These are phyloP conservation scores for Sequoia sempervirens DNA, from an alignment of 75 land plant species.

Conservation along the genomic window DNA sequence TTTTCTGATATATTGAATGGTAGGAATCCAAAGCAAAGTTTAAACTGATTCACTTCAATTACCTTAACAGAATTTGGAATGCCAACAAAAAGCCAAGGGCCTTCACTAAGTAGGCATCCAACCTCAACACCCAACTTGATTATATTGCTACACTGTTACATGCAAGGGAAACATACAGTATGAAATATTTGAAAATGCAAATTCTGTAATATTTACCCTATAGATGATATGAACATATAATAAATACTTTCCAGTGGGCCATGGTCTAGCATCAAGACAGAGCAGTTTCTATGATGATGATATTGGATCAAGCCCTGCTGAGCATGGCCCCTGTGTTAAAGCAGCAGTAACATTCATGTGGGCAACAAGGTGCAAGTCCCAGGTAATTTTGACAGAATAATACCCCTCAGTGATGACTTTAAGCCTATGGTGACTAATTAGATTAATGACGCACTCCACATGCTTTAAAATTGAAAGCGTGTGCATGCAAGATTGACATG, in stretches of 20 bases:
- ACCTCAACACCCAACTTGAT: constrained; percentile 61
- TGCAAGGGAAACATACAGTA: background rate
- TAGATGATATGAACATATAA: background rate
- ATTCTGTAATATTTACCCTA: background rate
- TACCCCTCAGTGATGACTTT: background rate
- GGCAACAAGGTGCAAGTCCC: background rate
- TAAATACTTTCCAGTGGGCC: background rate
- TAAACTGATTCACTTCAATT: background rate
- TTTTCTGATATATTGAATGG: background rate
- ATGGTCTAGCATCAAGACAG: background rate
- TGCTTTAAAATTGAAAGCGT: background rate
- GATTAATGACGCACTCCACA: background rate
- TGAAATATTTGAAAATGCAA: background rate
- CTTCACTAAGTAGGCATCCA: constrained; percentile 68
- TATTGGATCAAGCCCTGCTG: background rate
- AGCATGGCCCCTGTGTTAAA: background rate
- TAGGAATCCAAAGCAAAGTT: background rate
- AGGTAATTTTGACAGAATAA: background rate
- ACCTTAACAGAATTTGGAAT: constrained; percentile 79
- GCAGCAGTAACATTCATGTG: background rate
- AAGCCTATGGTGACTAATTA: background rate
- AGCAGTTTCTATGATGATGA: background rate
- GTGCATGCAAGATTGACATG: background rate
- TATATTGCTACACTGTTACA: constrained; percentile 48
- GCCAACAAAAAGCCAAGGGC: constrained; percentile 80